Base-by-base conservation (phyloP, 805 yeast genomes). In the Blastobotrys americana region DNA sequence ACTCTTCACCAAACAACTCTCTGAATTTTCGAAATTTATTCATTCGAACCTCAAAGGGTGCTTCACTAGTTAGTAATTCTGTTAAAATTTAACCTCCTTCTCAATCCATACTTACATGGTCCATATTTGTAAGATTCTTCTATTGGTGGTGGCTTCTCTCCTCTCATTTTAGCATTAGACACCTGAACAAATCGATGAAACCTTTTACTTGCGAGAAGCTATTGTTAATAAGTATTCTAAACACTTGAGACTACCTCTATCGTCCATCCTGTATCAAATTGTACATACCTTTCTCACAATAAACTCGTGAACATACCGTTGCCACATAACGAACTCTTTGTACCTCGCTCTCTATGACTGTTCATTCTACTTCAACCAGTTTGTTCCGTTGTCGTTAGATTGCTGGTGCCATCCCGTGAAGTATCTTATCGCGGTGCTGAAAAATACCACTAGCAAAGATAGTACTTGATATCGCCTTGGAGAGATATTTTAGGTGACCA, bases 141-240 rank as follows among this genome's bases (percentile, higher is more conserved):
- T 15, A 47, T 48, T 9, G 55, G 55, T 16, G 45, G 28, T 5
- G 45, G 45, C 8, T 10, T 20, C 25, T 53, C 49, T 25, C 55
- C 56, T 28, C 41, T 39, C 9, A 49, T 13, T 16, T 51, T 28
- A n/a, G 55, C 51, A 42, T 54, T 51, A 3, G 52, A 43, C 15
- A 41, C 46, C n/a, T 42, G 47, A 3, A 54, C 57, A 39, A 52
- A 50, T 36, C 55, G 37, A 40, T 52, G 56, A 34, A 54, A 54
- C 21, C 47, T 17, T 4, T 37, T 50, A 21, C 52, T 52, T n/a
- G 27, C 52, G 34, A 54, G 43, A 3, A 54, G 51, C 55, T 52
- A 19, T 5, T 18, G 10, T n/a, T 31, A 33, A 40, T 39, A 17
- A 44, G 47, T 28, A 33, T 17, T 10, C 13, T 15, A 20, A 16